Percentiles rank a stretch among this genome's conserved stretches.
These are phyloP conservation scores for Cladorrhinum sp. DNA, from an alignment of 2,329 filamentous ascomycete species.

Conservation along the genomic window DNA sequence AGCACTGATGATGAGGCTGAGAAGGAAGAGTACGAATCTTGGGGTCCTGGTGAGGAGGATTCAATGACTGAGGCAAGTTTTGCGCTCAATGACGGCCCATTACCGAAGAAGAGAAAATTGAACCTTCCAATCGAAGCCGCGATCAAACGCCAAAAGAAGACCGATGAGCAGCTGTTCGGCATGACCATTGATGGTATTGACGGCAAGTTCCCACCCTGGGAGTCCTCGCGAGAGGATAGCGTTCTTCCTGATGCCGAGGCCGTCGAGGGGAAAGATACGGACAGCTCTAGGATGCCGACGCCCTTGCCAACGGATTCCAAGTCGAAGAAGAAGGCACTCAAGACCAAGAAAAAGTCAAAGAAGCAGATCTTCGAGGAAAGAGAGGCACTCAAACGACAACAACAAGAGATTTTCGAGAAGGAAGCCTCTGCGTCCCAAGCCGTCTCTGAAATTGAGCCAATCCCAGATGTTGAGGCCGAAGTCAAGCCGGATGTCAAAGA, in stretches of 20 bases:
- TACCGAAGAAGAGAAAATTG: conserved; percentile 70
- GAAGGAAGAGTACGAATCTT: conserved; percentile 48
- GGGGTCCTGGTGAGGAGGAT: conserved; percentile 57
- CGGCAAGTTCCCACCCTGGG: conserved; percentile 44
- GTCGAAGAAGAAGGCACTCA: conserved; percentile 57
- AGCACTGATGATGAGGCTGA: conserved; percentile 57
- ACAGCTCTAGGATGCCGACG: conserved; percentile 46
- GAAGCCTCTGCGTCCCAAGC: conserved; percentile 39
- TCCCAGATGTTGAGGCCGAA: conserved; percentile 36
- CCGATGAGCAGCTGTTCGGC: conserved; percentile 74
- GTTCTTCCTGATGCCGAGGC: conserved; percentile 46
- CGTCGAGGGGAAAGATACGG: conserved; percentile 46
- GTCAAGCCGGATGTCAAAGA: conserved; percentile 17
- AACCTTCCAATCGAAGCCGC: conserved; percentile 65
- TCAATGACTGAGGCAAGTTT: conserved; percentile 73
- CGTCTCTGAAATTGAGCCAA: conserved; percentile 33
- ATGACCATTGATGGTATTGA: conserved; percentile 56
- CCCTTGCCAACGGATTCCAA: conserved; percentile 44
- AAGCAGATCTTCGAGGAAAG: conserved; percentile 71
- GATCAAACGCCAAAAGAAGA: conserved; percentile 76
- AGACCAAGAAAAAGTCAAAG: conserved; percentile 73
- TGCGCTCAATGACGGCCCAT: conserved; percentile 54
- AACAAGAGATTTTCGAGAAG: conserved; percentile 48
- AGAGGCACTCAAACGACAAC: conserved; percentile 57
- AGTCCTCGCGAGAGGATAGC: conserved; percentile 50